These are phyloP conservation scores for Cryphonectria parasitica DNA, from an alignment of 2,329 filamentous ascomycete species.

Conservation along the genomic window DNA sequence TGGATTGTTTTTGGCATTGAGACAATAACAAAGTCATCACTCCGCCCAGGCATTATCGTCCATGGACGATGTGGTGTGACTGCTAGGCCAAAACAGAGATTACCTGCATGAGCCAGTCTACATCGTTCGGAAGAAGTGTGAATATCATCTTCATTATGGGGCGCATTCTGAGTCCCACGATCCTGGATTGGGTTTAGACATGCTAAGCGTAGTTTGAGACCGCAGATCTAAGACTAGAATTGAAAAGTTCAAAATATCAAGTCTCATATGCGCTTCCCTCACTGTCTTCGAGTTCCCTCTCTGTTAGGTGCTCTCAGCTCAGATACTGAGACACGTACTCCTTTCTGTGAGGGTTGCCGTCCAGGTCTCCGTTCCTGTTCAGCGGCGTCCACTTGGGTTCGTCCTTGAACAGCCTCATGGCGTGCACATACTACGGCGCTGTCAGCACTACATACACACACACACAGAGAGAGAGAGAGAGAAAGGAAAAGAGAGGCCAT, in stretches of 20 bases:
- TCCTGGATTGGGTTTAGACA: not conserved
- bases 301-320: constrained; percentile 16
- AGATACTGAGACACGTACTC: constrained; percentile 68
- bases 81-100: constrained; percentile 9
- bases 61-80: not conserved
- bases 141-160: not conserved
- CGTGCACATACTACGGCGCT: constrained; percentile 77
- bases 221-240: not conserved
- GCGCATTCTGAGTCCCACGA: not conserved
- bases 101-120: constrained; percentile 11
- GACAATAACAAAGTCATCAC: not conserved
- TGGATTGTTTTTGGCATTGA: not conserved
- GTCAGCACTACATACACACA: constrained; percentile 14
- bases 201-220: not conserved
- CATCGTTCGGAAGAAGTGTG: not conserved
- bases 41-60: not conserved
- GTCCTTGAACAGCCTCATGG: constrained; percentile 96
- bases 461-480: not conserved
- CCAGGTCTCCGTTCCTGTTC: constrained; percentile 77
- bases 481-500: not conserved
- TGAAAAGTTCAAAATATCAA: not conserved
- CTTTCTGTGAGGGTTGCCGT: constrained; percentile 77
- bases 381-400: constrained; percentile 98
- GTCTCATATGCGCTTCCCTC: not conserved
- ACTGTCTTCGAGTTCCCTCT: not conserved